These are phyloP conservation scores for Diplodia seriata DNA, from an alignment of 2,329 filamentous ascomycete species.

Conservation along the genomic window DNA sequence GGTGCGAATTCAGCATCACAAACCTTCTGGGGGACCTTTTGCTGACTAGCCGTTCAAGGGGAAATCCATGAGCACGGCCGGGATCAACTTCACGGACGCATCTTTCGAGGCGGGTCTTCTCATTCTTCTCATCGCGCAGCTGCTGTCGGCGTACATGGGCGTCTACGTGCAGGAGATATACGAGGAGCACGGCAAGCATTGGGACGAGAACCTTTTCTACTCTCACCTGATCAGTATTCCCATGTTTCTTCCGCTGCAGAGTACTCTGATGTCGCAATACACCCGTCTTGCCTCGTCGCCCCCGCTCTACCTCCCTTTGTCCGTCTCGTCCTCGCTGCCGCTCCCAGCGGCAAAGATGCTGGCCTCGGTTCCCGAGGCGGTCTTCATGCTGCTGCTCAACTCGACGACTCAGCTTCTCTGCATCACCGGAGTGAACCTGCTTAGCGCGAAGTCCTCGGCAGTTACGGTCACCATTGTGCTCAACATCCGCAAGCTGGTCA, in stretches of 20 bases:
- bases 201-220: slow-evolving; percentile 97
- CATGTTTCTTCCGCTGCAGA: slow-evolving; percentile 75
- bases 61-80: slow-evolving; percentile 52
- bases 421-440: slow-evolving; percentile 93
- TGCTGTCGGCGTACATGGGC: slow-evolving; percentile 92
- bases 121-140: slow-evolving; percentile 85
- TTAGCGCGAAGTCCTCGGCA: slow-evolving; percentile 86
- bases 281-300: slow-evolving; percentile 67
- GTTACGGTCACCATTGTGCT: slow-evolving; percentile 96
- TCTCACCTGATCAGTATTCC: slow-evolving; percentile 78
- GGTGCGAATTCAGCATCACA: slow-evolving; percentile 55
- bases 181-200: slow-evolving; percentile 81
- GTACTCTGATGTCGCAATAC: slow-evolving; percentile 70
- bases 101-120: slow-evolving; percentile 73
- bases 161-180: slow-evolving; percentile 94
- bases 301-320: slow-evolving; percentile 57
- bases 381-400: slow-evolving; percentile 75
- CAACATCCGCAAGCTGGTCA: slow-evolving; percentile 93
- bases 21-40: background rate
- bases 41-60: slow-evolving; percentile 42
- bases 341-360: slow-evolving; percentile 40
- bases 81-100: slow-evolving; percentile 48
- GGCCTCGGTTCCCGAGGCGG: slow-evolving; percentile 65
- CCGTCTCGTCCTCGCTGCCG: slow-evolving; percentile 42
- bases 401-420: slow-evolving; percentile 92